Base-by-base conservation (phyloP, 2,329 filamentous ascomycete species). In the Alternaria incomplexa region DNA sequence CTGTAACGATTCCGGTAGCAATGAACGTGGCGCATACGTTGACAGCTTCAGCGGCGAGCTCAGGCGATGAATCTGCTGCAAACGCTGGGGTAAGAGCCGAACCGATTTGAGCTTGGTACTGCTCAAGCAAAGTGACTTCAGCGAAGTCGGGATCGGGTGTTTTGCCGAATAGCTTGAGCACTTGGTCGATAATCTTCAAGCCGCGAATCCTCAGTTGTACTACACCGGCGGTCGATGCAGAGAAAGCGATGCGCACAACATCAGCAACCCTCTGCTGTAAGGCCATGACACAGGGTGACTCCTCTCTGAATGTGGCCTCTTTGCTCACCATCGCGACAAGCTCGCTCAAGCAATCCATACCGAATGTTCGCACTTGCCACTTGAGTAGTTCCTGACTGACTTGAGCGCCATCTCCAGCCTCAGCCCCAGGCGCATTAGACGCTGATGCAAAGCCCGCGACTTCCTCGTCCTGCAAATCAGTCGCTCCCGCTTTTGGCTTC, bases 1-100 rank as follows among this genome's bases (percentile, higher is more conserved):
- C 96, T 0, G 93, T 97, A 9, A 99, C 96, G 58, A 99, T 98
- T 13, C 96, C 96, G 0, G 95, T 97, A 0, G 95, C 92, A 73
- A 99, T 96, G 80, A 99, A 99, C 1, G 92, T 93, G n/a, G 95
- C 96, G 74, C 96, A 99, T 7, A 99, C 96, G 73, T 97, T 97
- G 67, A 99, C 93, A 15, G 96, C 96, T 77, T 97, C 95, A 0
- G 96, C 94, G 8, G 96, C 96, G 15, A 99, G 85, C 79, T 99
- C 96, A 0, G 96, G 94, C 1, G 95, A 97, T 0, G 96, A 99
- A 79, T 99, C 96, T 4, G 90, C 91, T 1, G 96, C 94, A 81
- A 99, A 99, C 0, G 96, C 96, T 4, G 96, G 96, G 0, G 96
- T 99, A 64, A 99, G 85, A 1, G 96, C 96, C 17, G 96, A 98